Evolutionary conservation across 2,329 filamentous ascomycete genomes (phyloP).

Genomic region (Fusarium guadeloupense): DNA sequence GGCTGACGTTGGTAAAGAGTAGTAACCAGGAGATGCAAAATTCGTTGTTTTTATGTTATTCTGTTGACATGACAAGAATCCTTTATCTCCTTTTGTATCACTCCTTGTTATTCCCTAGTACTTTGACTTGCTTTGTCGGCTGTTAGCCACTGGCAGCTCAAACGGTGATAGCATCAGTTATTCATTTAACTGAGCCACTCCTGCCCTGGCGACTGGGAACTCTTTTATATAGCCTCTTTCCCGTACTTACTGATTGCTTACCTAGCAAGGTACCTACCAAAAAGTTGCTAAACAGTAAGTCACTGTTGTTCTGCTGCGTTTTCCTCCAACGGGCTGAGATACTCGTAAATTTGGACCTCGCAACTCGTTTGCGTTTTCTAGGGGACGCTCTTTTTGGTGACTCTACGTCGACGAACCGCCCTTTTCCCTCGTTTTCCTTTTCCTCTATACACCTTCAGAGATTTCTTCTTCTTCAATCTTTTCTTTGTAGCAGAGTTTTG

Average conservation of each 20-base stretch:
- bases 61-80: background rate
- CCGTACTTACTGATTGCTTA: background rate
- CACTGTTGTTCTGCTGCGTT: background rate
- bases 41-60: too few species aligned
- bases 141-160: background rate
- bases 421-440: too few species aligned
- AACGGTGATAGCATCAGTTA: conserved; percentile 6
- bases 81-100: background rate
- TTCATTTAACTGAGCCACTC: background rate
- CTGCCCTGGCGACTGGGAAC: background rate
- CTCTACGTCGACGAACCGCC: background rate
- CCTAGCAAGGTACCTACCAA: too few species aligned
- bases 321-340: background rate
- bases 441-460: background rate
- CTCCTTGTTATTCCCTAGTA: background rate
- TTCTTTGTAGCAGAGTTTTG: conserved; percentile 1
- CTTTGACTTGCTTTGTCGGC: background rate
- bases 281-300: background rate
- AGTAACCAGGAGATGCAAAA: background rate
- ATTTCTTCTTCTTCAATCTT: background rate
- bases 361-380: background rate
- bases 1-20: background rate
- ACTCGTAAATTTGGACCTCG: background rate
- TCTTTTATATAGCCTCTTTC: background rate
- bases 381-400: background rate